Evolutionary conservation across 768 basidiomycete genomes (phyloP), one percentile per base, ranked within the genome.

Genomic region (Leccinum olivaceopallidum): DNA sequence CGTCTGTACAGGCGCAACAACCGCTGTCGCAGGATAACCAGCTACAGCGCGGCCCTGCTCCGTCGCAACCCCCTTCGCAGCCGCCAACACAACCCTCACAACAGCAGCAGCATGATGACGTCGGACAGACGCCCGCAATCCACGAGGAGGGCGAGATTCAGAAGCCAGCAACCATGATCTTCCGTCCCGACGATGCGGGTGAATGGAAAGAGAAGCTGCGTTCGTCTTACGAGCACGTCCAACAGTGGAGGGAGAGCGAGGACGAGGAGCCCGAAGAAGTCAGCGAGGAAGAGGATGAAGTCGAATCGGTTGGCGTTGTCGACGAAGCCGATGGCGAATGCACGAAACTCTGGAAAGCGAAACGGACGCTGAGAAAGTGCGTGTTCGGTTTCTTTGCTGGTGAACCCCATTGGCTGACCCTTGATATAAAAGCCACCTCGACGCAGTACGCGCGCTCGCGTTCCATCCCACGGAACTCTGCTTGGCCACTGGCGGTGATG

Each of bases 401-500:
- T n/a, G 13, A 26, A n/a, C 5, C 14, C 12, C 20, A 6, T 63
- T 63, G 52, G 30, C 60, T 63, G 13, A 61, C 18, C 32, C 64
- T 48, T 36, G 5, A 8, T 22, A 60, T 62, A 48, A 51, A 60
- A 96, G 94, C 73, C 97, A 99, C 75, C 79, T 99, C 62, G 96
- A 98, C 73, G 87, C 93, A 14, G 94, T 97, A 44, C 87, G 95
- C 56, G 88, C 92, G 7, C 79, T 98, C 24, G 88, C 92, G 1
- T 96, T 97, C 82, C 92, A 94, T 69, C 92, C 92, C 2, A 88
- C 79, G 37, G 92, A 93, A 64, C 76, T 94, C 49, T 88, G 88
- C 68, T 77, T 98, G 57, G 95, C 91, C n/a, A 94, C 90, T 51
- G 97, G 90, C 24, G 93, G 95, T 30, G 96, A 98, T 71, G 97